phyloP scores from a whole-genome alignment of 2,329 filamentous ascomycete genomes.

The Acephala macrosclerotiorum region DNA sequence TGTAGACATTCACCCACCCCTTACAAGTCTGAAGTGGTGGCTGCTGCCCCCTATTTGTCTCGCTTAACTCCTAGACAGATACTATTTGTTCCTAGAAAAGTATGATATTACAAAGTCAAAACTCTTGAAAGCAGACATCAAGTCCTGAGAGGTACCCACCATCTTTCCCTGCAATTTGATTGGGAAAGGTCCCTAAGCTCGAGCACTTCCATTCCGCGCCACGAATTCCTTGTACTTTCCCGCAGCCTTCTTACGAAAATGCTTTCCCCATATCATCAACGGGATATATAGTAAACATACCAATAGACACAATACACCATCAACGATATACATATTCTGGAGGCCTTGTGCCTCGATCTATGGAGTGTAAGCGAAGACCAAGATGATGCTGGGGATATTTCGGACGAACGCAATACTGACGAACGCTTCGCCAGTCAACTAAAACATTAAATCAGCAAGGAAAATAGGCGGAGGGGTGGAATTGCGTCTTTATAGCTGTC shows the following conservation, averaged over 20 bases:
- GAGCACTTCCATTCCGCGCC: not conserved
- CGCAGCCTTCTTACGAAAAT: not conserved
- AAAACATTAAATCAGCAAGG: not conserved
- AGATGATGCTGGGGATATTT: constrained; percentile 51
- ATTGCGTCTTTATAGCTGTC: not conserved
- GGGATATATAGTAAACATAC: constrained; percentile 17
- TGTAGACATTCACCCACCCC: no score
- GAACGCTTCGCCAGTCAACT: constrained; percentile 56
- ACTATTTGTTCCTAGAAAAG: no score
- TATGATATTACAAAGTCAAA: no score
- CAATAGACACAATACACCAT: not conserved
- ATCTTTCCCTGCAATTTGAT: no score
- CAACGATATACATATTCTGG: constrained; percentile 49
- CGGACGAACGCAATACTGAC: constrained; percentile 54
- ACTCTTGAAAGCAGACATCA: no score
- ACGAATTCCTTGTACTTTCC: not conserved
- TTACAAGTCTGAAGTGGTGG: no score
- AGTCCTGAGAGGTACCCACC: no score
- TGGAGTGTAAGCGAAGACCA: constrained; percentile 53
- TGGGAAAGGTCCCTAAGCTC: no score
- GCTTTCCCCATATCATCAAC: constrained; percentile 17
- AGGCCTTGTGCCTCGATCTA: constrained; percentile 44
- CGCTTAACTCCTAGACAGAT: no score
- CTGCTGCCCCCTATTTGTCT: no score
- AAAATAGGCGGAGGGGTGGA: not conserved